These are phyloP conservation scores for Penicillium sp. DNA, from an alignment of 2,329 filamentous ascomycete species.

Conservation along the genomic window DNA sequence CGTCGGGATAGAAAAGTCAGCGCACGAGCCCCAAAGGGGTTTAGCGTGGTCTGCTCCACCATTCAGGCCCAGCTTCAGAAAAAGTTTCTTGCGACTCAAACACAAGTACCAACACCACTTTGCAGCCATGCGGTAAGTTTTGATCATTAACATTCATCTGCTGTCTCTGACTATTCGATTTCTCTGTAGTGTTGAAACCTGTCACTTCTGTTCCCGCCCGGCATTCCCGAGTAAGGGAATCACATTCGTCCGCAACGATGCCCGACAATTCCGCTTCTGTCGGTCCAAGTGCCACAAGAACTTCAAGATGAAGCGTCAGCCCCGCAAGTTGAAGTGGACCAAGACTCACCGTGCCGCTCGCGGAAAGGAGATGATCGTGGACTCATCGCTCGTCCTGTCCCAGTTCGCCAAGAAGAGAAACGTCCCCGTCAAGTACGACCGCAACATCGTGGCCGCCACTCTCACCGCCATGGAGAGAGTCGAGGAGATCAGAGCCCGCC, in stretches of 20 bases:
- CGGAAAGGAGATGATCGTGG: conserved; percentile 88
- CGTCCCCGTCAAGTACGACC: conserved; percentile 92
- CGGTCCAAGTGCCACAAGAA: conserved; percentile 70
- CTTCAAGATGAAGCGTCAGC: conserved; percentile 99
- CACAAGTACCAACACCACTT: conserved; percentile 20
- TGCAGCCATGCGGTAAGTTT: conserved; percentile 30
- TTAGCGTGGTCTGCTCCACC: conserved; percentile 37
- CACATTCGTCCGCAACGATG: conserved; percentile 69
- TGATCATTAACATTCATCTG: background rate
- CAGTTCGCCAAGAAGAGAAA: conserved; percentile 92
- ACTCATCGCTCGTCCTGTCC: conserved; percentile 71
- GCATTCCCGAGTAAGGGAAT: conserved; percentile 68
- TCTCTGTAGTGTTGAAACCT: conserved; percentile 56
- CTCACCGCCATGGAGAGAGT: conserved; percentile 91
- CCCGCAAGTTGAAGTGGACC: conserved; percentile 95
- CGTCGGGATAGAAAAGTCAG: conserved; percentile 41
- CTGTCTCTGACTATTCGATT: background rate
- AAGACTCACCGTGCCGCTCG: conserved; percentile 85
- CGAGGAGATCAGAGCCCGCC: conserved; percentile 76
- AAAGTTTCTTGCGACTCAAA: conserved; percentile 29
- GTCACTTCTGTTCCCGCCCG: conserved; percentile 71
- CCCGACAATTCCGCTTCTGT: conserved; percentile 68
- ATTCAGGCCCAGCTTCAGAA: conserved; percentile 21
- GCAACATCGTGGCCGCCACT: conserved; percentile 83
- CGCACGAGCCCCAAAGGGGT: conserved; percentile 32